Conservation (phyloP, 2,329 filamentous ascomycete genomes). For the Coleophoma eucalyptorum region DNA sequence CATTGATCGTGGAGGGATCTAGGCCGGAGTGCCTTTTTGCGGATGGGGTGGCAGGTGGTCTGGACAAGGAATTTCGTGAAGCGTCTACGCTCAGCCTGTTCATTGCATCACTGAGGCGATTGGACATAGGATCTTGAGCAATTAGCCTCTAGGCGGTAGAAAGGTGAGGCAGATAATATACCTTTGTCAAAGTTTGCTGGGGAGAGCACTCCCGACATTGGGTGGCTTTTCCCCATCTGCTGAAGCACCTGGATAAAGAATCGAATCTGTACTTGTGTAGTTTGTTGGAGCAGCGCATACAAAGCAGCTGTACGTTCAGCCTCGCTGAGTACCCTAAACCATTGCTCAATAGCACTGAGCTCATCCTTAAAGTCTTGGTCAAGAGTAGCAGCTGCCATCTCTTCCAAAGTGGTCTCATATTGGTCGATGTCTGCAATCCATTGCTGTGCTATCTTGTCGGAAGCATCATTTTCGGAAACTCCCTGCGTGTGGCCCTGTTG, state of each 20-base stretch:
- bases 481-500: constrained; percentile 65
- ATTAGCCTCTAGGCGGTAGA: constrained; percentile 1
- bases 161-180: constrained; percentile 31
- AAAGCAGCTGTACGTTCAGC: constrained; percentile 92
- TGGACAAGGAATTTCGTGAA: constrained; percentile 79
- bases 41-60: constrained; percentile 72
- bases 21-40: constrained; percentile 93
- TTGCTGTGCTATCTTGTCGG: constrained; percentile 93
- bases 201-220: constrained; percentile 92
- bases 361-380: constrained; percentile 99
- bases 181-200: constrained; percentile 97
- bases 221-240: constrained; percentile 98
- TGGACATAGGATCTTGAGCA: constrained; percentile 85
- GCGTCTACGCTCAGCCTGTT: constrained; percentile 87
- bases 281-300: constrained; percentile 95
- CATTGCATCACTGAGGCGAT: constrained; percentile 93
- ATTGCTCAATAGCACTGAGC: constrained; percentile 97
- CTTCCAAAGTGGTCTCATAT: constrained; percentile 96
- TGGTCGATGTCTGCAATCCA: constrained; percentile 99
- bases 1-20: constrained; percentile 89
- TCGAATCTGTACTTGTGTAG: constrained; percentile 95
- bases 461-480: constrained; percentile 70
- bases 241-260: constrained; percentile 99
- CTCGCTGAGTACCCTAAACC: constrained; percentile 96
- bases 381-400: constrained; percentile 97